phyloP scores from a whole-genome alignment of 1,139 yeast species.

The Debaryomyces nepalensis region DNA sequence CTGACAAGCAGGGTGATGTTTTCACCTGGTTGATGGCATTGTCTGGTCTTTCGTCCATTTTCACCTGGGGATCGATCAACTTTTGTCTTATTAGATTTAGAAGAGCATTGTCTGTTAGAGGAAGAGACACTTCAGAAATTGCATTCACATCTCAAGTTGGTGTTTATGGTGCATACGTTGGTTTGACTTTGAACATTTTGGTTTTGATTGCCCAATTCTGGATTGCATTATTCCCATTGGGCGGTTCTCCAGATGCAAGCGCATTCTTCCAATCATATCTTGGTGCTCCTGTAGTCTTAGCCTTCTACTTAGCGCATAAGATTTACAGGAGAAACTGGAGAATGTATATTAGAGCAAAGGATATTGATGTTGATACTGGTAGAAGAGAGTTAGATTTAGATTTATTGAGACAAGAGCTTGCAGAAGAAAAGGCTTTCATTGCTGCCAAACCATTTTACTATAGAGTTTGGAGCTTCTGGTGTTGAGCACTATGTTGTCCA shows the following conservation, averaged over 20 bases:
- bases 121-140: constrained; percentile 66
- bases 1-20: constrained; percentile 63
- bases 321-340: constrained; percentile 59
- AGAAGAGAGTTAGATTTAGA: constrained; percentile 72
- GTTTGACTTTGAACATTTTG: constrained; percentile 60
- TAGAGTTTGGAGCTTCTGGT: constrained; percentile 60
- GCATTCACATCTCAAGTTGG: constrained; percentile 76
- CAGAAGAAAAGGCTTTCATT: constrained; percentile 59
- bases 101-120: constrained; percentile 67
- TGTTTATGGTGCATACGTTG: constrained; percentile 67
- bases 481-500: constrained; percentile 40
- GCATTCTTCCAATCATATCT: constrained; percentile 65
- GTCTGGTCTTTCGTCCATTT: constrained; percentile 81
- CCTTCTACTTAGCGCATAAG: constrained; percentile 61
- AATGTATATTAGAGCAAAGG: constrained; percentile 48
- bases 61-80: constrained; percentile 84
- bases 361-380: constrained; percentile 71
- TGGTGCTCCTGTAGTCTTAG: constrained; percentile 63
- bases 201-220: constrained; percentile 82
- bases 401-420: constrained; percentile 65
- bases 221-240: constrained; percentile 74
- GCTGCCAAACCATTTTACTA: constrained; percentile 56
- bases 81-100: constrained; percentile 81
- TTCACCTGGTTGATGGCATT: constrained; percentile 83
- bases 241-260: constrained; percentile 56